Conservation (phyloP, 108 stramenopile species). For the Pseudonitzschia delicatissima region DNA sequence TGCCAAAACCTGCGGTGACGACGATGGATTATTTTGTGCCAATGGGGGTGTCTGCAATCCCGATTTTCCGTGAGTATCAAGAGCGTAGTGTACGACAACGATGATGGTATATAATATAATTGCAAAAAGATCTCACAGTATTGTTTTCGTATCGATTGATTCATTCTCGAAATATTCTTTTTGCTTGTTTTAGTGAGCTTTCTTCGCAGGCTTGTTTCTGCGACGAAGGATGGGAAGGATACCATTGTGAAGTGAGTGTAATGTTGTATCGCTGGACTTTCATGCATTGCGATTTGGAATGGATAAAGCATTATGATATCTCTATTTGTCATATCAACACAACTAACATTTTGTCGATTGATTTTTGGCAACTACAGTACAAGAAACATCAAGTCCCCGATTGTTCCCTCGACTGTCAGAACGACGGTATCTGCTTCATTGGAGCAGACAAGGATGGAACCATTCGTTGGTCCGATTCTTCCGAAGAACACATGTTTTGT, state of each 20-base stretch:
- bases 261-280: background rate
- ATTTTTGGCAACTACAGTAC: no score
- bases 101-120: no score
- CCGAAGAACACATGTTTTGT: constrained; percentile 39
- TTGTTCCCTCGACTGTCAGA: constrained; percentile 38
- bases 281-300: no score
- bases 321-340: no score
- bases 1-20: constrained; percentile 20
- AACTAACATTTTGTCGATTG: no score
- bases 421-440: constrained; percentile 38
- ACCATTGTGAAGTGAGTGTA: constrained; percentile 22
- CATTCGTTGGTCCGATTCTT: constrained; percentile 21
- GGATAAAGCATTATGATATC: no score
- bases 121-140: constrained; percentile 16
- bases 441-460: no score
- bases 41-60: constrained; percentile 41
- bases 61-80: constrained; percentile 26
- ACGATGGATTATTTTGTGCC: constrained; percentile 26
- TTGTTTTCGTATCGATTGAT: no score
- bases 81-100: background rate
- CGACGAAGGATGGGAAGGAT: constrained; percentile 24
- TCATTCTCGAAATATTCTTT: no score
- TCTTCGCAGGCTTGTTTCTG: constrained; percentile 19
- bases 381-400: constrained; percentile 30
- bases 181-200: background rate